Percentiles rank a stretch among this genome's conserved stretches.
These are phyloP conservation scores for Trametes hirsuta DNA, from an alignment of 1,284 basidiomycete genomes.

Conservation along the genomic window DNA sequence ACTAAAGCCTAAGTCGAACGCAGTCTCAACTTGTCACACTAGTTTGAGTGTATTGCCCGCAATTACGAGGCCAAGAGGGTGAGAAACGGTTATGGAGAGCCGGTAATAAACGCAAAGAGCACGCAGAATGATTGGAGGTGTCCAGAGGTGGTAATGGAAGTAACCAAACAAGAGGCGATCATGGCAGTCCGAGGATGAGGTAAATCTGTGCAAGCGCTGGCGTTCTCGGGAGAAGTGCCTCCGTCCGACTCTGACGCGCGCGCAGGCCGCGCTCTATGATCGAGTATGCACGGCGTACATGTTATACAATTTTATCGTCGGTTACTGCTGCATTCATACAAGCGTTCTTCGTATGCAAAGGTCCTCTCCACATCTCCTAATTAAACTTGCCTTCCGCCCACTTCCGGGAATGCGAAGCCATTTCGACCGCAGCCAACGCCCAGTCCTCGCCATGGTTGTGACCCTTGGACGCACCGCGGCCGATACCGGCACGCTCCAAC, in stretches of 20 bases:
- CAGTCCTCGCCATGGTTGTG: conserved; percentile 98
- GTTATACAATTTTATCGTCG: conserved; percentile 9
- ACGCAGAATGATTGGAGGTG: neutral
- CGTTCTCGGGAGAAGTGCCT: neutral
- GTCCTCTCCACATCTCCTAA: conserved; percentile 5
- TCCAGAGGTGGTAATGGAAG: conserved; percentile 1
- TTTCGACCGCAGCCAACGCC: conserved; percentile 94
- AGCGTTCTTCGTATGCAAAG: conserved; percentile 15
- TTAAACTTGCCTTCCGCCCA: conserved; percentile 81
- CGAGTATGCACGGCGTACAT: neutral
- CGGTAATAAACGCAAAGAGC: neutral
- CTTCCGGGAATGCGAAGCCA: conserved; percentile 71
- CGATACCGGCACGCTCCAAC: conserved; percentile 87
- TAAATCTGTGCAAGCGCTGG: conserved; percentile 7
- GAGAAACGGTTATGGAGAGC: neutral
- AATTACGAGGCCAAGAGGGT: no score
- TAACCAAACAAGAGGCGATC: conserved; percentile 21
- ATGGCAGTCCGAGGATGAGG: conserved; percentile 23
- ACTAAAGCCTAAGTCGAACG: no score
- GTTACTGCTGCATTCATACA: conserved; percentile 23
- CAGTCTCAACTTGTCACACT: no score
- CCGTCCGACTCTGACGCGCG: neutral
- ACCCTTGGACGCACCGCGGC: conserved; percentile 63
- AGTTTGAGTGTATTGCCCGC: no score
- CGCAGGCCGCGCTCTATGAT: neutral